These are phyloP conservation scores for Polyporus tsugae DNA, from an alignment of 1,284 basidiomycete genomes.

Conservation along the genomic window DNA sequence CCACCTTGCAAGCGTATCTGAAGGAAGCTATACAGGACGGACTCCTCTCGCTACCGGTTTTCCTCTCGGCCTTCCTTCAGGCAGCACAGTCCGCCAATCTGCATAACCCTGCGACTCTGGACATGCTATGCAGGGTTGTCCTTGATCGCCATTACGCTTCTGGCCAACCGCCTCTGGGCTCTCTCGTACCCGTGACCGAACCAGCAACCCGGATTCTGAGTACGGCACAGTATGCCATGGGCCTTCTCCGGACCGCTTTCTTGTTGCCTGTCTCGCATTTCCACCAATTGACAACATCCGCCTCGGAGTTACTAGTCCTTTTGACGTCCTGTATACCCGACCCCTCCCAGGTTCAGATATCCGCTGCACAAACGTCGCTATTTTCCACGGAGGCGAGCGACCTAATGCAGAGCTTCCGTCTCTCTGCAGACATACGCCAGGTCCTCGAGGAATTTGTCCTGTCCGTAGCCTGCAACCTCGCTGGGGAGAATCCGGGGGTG, in stretches of 20 bases:
- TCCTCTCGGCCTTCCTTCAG: conserved; percentile 62
- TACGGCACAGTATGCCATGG: conserved; percentile 66
- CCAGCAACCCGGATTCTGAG: conserved; percentile 56
- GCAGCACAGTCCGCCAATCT: conserved; percentile 55
- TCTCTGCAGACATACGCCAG: conserved; percentile 59
- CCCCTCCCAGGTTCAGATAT: conserved; percentile 65
- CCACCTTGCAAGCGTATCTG: conserved; percentile 67
- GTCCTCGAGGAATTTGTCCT: conserved; percentile 67
- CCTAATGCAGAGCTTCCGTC: conserved; percentile 58
- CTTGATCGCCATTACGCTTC: conserved; percentile 68
- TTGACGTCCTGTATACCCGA: conserved; percentile 67
- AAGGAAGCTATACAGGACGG: conserved; percentile 63
- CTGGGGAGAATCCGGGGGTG: conserved; percentile 62
- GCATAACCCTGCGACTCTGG: conserved; percentile 68
- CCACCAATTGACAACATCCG: conserved; percentile 64
- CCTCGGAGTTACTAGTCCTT: conserved; percentile 67
- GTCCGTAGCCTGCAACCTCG: conserved; percentile 44
- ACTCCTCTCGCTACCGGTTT: conserved; percentile 63
- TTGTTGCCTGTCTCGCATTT: conserved; percentile 66
- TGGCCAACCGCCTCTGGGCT: conserved; percentile 58
- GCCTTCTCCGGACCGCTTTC: conserved; percentile 63
- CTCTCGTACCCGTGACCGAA: conserved; percentile 58
- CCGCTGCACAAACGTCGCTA: conserved; percentile 63
- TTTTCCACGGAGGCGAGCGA: conserved; percentile 63
- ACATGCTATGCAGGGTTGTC: conserved; percentile 70